Evolutionary conservation across 2,329 filamentous ascomycete genomes (phyloP).

Genomic region (Aspergillus fumigatiaffinis): DNA sequence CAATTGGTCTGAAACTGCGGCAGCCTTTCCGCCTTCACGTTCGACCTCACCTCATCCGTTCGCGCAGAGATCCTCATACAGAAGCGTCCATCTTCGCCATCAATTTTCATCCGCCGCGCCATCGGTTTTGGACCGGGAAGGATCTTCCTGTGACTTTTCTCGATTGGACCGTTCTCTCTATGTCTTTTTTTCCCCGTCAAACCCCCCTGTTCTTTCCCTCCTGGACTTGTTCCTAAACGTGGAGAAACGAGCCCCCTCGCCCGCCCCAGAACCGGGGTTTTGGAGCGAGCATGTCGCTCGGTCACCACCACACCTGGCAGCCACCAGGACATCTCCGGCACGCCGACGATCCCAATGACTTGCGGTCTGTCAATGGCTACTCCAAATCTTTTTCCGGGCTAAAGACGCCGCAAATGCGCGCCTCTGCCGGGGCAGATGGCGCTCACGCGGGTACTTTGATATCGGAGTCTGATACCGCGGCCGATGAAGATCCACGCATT

Average conservation of each 20-base stretch:
- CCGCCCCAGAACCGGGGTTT: constrained; percentile 45
- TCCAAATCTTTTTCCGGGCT: constrained; percentile 41
- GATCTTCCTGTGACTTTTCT: constrained; percentile 23
- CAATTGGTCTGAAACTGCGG: constrained; percentile 32
- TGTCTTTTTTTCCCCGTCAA: constrained; percentile 30
- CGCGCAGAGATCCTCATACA: constrained; percentile 40
- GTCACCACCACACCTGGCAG: constrained; percentile 66
- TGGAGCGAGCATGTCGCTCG: constrained; percentile 59
- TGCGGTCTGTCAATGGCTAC: constrained; percentile 41
- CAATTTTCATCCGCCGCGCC: constrained; percentile 27
- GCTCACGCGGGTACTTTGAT: constrained; percentile 46
- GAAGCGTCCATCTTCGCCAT: constrained; percentile 37
- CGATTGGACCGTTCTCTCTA: constrained; percentile 20
- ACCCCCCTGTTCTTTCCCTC: constrained; percentile 23
- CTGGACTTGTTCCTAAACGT: constrained; percentile 38
- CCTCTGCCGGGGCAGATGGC: constrained; percentile 43
- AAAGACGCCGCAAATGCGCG: constrained; percentile 42
- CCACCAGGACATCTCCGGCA: constrained; percentile 57
- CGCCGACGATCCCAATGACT: constrained; percentile 55
- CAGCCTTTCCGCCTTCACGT: constrained; percentile 27
- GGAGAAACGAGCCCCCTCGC: constrained; percentile 43
- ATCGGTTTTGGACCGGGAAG: constrained; percentile 31
- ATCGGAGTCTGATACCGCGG: constrained; percentile 52
- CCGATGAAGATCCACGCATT: constrained; percentile 67
- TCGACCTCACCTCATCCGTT: constrained; percentile 38